Evolutionary conservation across 2,329 filamentous ascomycete genomes (phyloP).

Genomic region (Colletotrichum sp.): DNA sequence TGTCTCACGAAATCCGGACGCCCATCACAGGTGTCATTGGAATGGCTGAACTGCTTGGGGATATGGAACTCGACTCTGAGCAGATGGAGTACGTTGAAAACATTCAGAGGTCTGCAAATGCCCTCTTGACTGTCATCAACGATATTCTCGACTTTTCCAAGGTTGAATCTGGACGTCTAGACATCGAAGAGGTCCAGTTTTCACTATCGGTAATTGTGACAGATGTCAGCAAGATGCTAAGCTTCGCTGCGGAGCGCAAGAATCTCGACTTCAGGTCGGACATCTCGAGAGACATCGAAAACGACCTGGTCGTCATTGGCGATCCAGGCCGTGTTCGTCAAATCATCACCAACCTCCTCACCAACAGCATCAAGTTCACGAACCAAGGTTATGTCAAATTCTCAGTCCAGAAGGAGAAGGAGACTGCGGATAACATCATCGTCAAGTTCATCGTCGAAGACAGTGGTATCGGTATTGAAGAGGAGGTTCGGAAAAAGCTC

Average conservation of each 20-base stretch:
- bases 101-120: constrained; percentile 80
- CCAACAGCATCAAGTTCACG: constrained; percentile 80
- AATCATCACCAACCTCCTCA: constrained; percentile 81
- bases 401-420: constrained; percentile 65
- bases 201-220: constrained; percentile 75
- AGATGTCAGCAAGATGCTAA: constrained; percentile 87
- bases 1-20: constrained; percentile 81
- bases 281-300: constrained; percentile 66
- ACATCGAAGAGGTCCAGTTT: constrained; percentile 83
- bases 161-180: constrained; percentile 77
- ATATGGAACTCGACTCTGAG: constrained; percentile 71
- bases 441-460: constrained; percentile 78
- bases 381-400: constrained; percentile 72
- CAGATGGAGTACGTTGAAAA: constrained; percentile 79
- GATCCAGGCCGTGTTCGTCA: constrained; percentile 85
- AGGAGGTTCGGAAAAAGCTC: constrained; percentile 73
- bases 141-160: constrained; percentile 92
- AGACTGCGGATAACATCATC: constrained; percentile 68
- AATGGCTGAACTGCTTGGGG: constrained; percentile 77
- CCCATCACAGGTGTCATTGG: constrained; percentile 83
- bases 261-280: constrained; percentile 74
- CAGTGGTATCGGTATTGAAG: constrained; percentile 82
- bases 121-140: constrained; percentile 85
- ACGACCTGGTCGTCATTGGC: constrained; percentile 80
- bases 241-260: constrained; percentile 82